These are phyloP conservation scores for Fusarium sp. DNA, from an alignment of 2,329 filamentous ascomycete species.

Conservation along the genomic window DNA sequence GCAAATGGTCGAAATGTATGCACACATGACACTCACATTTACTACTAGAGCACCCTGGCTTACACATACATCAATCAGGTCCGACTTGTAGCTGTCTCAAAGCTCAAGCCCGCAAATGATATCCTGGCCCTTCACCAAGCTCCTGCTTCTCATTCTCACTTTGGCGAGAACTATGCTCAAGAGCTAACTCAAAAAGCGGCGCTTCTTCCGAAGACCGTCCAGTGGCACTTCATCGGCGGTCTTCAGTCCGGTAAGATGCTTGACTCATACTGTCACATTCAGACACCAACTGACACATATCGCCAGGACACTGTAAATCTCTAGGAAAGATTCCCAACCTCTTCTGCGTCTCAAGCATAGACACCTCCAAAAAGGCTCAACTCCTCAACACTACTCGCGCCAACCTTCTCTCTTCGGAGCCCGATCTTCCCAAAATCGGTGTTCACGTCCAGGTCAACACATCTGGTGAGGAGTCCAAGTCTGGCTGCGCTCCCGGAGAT, in stretches of 20 bases:
- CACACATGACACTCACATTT: slow-evolving; percentile 12
- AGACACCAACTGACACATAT: slow-evolving; percentile 15
- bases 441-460: slow-evolving; percentile 97
- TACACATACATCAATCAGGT: slow-evolving; percentile 62
- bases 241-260: slow-evolving; percentile 75
- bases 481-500: slow-evolving; percentile 77
- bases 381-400: slow-evolving; percentile 82
- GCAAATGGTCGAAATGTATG: slow-evolving; percentile 67
- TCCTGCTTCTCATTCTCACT: slow-evolving; percentile 75
- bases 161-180: slow-evolving; percentile 96
- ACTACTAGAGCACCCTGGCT: slow-evolving; percentile 26
- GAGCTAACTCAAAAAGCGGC: slow-evolving; percentile 89
- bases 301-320: slow-evolving; percentile 84
- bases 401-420: slow-evolving; percentile 60
- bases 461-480: slow-evolving; percentile 87
- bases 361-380: slow-evolving; percentile 87
- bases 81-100: slow-evolving; percentile 93
- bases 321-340: slow-evolving; percentile 90
- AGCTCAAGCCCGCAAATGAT: slow-evolving; percentile 93
- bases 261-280: not conserved
- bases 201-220: slow-evolving; percentile 79
- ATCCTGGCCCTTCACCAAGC: slow-evolving; percentile 83
- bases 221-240: slow-evolving; percentile 97
- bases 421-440: slow-evolving; percentile 64
- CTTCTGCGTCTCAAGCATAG: slow-evolving; percentile 91